Percentiles rank a stretch among this genome's conserved stretches.
Conservation (phyloP, 169 alveolate species). For the Plasmodium berghei region DNA sequence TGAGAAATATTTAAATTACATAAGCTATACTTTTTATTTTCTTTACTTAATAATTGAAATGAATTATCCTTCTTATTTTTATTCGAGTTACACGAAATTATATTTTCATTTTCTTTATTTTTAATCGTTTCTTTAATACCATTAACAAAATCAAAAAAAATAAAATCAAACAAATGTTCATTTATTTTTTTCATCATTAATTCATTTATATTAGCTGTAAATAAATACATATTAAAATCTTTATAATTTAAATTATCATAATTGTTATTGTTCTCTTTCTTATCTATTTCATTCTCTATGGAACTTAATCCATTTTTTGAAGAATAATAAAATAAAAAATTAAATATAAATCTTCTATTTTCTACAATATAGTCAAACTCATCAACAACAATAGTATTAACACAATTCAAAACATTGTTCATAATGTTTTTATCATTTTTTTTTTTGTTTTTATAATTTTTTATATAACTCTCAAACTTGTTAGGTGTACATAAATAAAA, state of each 20-base stretch:
- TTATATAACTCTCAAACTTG: conserved; percentile 54
- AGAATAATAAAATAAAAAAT: conserved; percentile 22
- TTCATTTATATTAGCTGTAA: conserved; percentile 64
- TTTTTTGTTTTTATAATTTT: conserved; percentile 55
- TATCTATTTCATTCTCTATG: conserved; percentile 7
- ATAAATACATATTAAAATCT: conserved; percentile 46
- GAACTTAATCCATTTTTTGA: conserved; percentile 1
- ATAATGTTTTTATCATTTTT: conserved; percentile 67
- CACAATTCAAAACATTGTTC: conserved; percentile 70
- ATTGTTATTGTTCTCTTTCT: not conserved
- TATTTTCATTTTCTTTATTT: conserved; percentile 36
- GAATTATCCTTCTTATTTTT: conserved; percentile 26
- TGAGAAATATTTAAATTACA: conserved; percentile 65
- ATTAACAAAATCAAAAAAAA: conserved; percentile 67
- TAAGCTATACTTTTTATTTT: conserved; percentile 34
- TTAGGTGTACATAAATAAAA: conserved; percentile 59
- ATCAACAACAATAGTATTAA: conserved; percentile 60
- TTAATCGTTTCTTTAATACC: conserved; percentile 58
- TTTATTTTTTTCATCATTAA: conserved; percentile 43
- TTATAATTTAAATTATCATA: conserved; percentile 22
- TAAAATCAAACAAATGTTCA: conserved; percentile 48
- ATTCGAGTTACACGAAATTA: not conserved
- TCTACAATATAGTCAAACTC: conserved; percentile 57
- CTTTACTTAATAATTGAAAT: conserved; percentile 51
- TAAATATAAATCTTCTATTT: conserved; percentile 51